Percentiles rank a stretch among this genome's conserved stretches.
These are phyloP conservation scores for Exophiala aquamarina DNA, from an alignment of 2,329 filamentous ascomycete genomes.

Conservation along the genomic window DNA sequence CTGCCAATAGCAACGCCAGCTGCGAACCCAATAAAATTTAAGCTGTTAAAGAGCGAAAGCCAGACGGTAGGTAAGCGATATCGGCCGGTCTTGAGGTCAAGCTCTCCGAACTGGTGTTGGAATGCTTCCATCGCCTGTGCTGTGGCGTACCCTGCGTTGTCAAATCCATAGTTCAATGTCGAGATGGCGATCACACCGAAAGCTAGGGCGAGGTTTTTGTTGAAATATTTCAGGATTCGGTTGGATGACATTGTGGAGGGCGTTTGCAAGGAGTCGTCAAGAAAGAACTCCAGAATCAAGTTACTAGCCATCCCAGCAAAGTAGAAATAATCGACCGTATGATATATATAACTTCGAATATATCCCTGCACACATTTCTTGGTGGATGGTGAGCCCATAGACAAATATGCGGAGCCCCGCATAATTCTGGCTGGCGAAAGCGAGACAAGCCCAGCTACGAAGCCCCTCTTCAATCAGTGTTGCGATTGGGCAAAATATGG, in stretches of 20 bases:
- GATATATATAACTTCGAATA: neutral
- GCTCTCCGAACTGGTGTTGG: conserved; percentile 35
- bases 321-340: neutral
- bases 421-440: neutral
- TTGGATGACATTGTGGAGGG: neutral
- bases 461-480: neutral
- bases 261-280: neutral
- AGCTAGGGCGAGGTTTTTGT: neutral
- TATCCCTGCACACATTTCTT: neutral
- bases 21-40: conserved; percentile 39
- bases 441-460: neutral
- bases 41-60: conserved; percentile 39
- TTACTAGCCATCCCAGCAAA: neutral
- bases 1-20: conserved; percentile 33
- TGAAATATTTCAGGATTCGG: conserved; percentile 4
- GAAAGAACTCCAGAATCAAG: neutral
- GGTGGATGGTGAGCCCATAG: neutral
- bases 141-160: conserved; percentile 39
- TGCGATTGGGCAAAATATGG: neutral
- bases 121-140: conserved; percentile 42
- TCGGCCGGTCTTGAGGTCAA: conserved; percentile 22
- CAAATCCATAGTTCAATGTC: conserved; percentile 43
- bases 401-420: neutral
- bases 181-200: conserved; percentile 36
- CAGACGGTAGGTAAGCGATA: conserved; percentile 35